Conservation (phyloP, 768 basidiomycete species). For the Hebeloma cylindrosporum region DNA sequence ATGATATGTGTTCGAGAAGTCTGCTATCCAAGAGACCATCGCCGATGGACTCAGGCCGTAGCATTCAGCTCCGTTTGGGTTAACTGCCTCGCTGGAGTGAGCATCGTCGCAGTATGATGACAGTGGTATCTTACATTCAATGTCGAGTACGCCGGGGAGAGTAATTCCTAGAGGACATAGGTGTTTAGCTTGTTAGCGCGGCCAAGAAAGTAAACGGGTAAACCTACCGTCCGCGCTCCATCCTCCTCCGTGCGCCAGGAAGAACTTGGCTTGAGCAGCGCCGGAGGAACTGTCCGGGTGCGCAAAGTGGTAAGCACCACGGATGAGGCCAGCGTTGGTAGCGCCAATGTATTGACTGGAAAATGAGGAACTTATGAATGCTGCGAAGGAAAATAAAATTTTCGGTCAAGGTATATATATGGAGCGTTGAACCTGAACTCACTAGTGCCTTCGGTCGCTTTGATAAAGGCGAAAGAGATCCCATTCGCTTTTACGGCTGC, state of each 20-base stretch:
- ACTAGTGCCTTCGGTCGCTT: slow-evolving; percentile 67
- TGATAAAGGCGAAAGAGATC: slow-evolving; percentile 59
- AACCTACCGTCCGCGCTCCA: slow-evolving; percentile 44
- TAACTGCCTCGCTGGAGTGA: too few species aligned
- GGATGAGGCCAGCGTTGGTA: slow-evolving; percentile 53
- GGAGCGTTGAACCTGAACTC: slow-evolving; percentile 9
- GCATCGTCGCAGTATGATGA: background rate
- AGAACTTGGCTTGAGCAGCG: slow-evolving; percentile 58
- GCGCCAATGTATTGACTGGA: slow-evolving; percentile 54
- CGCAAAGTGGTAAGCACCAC: slow-evolving; percentile 63
- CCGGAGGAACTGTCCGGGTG: slow-evolving; percentile 54
- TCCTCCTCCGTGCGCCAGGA: slow-evolving; percentile 58
- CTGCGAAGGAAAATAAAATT: slow-evolving; percentile 15
- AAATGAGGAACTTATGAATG: slow-evolving; percentile 46
- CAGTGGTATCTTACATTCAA: slow-evolving; percentile 48
- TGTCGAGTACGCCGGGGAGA: slow-evolving; percentile 63
- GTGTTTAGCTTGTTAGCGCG: background rate
- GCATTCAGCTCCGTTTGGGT: slow-evolving; percentile 48
- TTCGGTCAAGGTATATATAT: background rate
- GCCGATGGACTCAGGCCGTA: slow-evolving; percentile 50
- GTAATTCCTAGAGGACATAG: slow-evolving; percentile 38
- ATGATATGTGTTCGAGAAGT: slow-evolving; percentile 63
- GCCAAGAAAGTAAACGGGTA: background rate
- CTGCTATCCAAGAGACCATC: slow-evolving; percentile 65
- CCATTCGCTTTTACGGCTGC: slow-evolving; percentile 49